Evolutionary conservation across 805 yeast species (phyloP).

Genomic region (Monosporozyma unispora): DNA sequence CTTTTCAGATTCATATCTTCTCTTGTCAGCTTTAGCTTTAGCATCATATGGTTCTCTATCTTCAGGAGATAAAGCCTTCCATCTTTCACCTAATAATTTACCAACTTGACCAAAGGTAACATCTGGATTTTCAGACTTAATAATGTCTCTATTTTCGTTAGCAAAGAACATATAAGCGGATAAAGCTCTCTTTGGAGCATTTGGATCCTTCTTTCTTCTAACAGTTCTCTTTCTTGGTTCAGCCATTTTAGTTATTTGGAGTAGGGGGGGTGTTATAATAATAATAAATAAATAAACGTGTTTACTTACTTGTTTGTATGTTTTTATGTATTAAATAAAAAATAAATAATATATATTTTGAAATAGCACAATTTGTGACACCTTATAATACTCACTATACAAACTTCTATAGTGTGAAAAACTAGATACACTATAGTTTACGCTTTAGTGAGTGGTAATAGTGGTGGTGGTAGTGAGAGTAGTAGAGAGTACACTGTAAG

Average conservation of each 20-base stretch:
- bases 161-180: constrained; percentile 99
- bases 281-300: not conserved
- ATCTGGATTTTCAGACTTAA: constrained; percentile 94
- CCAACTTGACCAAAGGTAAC: constrained; percentile 94
- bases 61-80: constrained; percentile 82
- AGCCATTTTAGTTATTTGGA: not conserved
- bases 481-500: not conserved
- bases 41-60: constrained; percentile 86
- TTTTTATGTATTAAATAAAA: not conserved
- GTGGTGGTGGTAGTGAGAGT: not conserved
- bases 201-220: constrained; percentile 68
- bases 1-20: constrained; percentile 94
- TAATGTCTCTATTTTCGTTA: constrained; percentile 92
- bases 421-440: not conserved
- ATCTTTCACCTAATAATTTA: constrained; percentile 86
- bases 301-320: not conserved
- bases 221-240: constrained; percentile 18
- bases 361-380: not conserved
- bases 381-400: not conserved
- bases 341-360: not conserved
- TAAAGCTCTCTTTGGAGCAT: constrained; percentile 97
- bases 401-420: not conserved
- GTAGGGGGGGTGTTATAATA: not conserved
- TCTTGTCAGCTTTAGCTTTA: constrained; percentile 92
- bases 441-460: not conserved